Evolutionary conservation across 768 basidiomycete species (phyloP).

Genomic region (Pisolithus microcarpus): DNA sequence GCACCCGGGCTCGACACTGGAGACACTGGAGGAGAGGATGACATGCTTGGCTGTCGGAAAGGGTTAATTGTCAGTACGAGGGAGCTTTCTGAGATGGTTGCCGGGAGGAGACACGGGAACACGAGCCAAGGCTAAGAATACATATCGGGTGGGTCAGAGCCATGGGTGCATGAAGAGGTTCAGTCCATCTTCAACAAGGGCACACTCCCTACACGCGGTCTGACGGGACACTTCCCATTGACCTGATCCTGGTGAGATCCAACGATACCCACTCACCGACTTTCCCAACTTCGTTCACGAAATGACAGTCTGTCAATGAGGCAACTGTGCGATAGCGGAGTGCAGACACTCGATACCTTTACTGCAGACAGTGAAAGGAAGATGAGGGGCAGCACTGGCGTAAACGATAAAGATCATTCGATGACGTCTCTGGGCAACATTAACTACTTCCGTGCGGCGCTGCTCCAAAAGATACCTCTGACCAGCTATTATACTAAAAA

Average conservation of each 20-base stretch:
- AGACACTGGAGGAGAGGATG: conserved; percentile 43
- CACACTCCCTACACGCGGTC: conserved; percentile 21
- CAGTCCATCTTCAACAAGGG: conserved; percentile 11
- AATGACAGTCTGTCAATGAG: no score
- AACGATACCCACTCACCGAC: no score
- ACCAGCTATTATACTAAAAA: no score
- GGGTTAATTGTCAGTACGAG: conserved; percentile 31
- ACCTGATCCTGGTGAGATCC: background rate
- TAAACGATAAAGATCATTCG: no score
- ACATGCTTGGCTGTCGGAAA: conserved; percentile 31
- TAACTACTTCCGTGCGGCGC: no score
- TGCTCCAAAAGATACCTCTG: no score
- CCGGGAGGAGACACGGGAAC: conserved; percentile 38
- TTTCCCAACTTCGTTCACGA: no score
- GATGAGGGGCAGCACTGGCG: no score
- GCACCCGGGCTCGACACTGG: conserved; percentile 36
- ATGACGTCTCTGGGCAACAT: no score
- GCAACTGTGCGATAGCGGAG: no score
- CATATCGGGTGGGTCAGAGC: background rate
- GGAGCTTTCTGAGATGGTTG: conserved; percentile 33
- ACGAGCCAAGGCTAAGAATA: conserved; percentile 11
- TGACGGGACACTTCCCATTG: background rate
- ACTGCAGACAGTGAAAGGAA: no score
- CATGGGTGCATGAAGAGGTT: conserved; percentile 13
- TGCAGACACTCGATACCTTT: no score